These are phyloP conservation scores for Penicillium sp. DNA, from an alignment of 2,329 filamentous ascomycete species.

Conservation along the genomic window DNA sequence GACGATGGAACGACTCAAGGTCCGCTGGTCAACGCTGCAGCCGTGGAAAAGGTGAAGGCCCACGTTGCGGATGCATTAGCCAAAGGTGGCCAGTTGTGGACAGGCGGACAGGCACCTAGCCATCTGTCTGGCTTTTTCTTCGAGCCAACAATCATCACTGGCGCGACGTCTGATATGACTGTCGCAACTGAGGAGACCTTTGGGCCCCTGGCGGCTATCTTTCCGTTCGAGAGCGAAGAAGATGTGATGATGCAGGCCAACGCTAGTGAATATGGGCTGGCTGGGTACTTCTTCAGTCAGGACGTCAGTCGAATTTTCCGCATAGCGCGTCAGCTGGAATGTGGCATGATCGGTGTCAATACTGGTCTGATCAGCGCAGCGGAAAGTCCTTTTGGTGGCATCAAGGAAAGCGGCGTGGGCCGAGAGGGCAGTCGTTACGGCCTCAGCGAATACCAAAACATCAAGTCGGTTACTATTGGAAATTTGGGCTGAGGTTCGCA, in stretches of 20 bases:
- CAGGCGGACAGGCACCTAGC: conserved; percentile 44
- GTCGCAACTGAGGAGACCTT: conserved; percentile 53
- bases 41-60: conserved; percentile 43
- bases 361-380: conserved; percentile 33
- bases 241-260: conserved; percentile 52
- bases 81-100: conserved; percentile 52
- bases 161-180: conserved; percentile 49
- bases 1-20: conserved; percentile 48
- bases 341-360: conserved; percentile 58
- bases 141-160: conserved; percentile 54
- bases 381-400: no score
- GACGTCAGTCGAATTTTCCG: conserved; percentile 44
- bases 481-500: no score
- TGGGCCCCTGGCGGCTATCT: conserved; percentile 53
- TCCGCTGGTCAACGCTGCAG: conserved; percentile 47
- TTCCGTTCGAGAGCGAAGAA: conserved; percentile 54
- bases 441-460: no score
- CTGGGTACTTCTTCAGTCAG: conserved; percentile 57
- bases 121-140: conserved; percentile 57
- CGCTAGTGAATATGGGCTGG: conserved; percentile 52
- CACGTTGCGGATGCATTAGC: conserved; percentile 56
- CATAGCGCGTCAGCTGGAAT: conserved; percentile 55
- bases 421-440: no score
- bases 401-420: no score
- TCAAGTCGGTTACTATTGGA: no score